Percentiles rank a stretch among this genome's conserved stretches.
These are phyloP conservation scores for Sonneratia caseolaris DNA, from an alignment of 345 rosid species.

Conservation along the genomic window DNA sequence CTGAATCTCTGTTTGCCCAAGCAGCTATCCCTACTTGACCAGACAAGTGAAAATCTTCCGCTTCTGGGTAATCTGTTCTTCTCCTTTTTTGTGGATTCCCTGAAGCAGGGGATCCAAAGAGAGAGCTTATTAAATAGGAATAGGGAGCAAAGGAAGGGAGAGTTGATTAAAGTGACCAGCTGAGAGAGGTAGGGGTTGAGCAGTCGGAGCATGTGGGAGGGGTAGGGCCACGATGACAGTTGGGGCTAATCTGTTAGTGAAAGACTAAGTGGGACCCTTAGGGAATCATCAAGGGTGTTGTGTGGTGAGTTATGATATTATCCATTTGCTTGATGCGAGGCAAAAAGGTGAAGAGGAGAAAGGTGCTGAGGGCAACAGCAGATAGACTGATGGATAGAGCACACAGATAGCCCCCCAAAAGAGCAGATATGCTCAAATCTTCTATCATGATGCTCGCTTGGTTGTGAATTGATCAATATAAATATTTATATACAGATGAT, in stretches of 20 bases:
- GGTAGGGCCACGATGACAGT: slow-evolving; percentile 38
- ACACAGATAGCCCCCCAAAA: slow-evolving; percentile 18
- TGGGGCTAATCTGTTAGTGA: slow-evolving; percentile 35
- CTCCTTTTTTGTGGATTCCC: neutral
- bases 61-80: neutral
- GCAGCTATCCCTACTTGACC: neutral
- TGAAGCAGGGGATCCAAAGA: neutral
- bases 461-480: slow-evolving; percentile 16
- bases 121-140: slow-evolving; percentile 24
- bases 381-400: slow-evolving; percentile 6
- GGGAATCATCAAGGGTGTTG: slow-evolving; percentile 24
- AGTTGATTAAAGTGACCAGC: slow-evolving; percentile 1
- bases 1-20: neutral
- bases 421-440: slow-evolving; percentile 14
- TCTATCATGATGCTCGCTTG: slow-evolving; percentile 13
- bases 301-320: slow-evolving; percentile 25
- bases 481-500: neutral
- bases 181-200: neutral
- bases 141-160: slow-evolving; percentile 3
- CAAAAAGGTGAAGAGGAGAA: slow-evolving; percentile 11
- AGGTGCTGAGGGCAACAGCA: slow-evolving; percentile 10
- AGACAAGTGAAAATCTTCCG: neutral
- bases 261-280: slow-evolving; percentile 17
- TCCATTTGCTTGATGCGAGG: slow-evolving; percentile 24
- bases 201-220: slow-evolving; percentile 30